A percentile compares a stretch with the other conserved stretches of the same genome.
Conservation (phyloP, 139 green algal species). For the Chlamydomonas sp. region DNA sequence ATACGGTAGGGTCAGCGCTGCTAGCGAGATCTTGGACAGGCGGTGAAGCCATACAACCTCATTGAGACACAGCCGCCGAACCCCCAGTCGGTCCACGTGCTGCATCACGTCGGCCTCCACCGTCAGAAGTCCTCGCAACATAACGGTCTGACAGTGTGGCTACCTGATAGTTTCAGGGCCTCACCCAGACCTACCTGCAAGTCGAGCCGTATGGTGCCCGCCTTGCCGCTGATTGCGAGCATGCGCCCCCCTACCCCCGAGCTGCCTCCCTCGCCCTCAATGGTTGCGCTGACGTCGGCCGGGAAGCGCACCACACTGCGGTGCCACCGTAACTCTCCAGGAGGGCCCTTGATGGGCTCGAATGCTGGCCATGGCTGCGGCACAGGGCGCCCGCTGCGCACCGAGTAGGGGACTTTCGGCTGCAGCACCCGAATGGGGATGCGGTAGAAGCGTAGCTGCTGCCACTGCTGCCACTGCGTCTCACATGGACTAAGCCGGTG, state of each 20-base stretch:
- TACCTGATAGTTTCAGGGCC: too few species aligned
- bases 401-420: slow-evolving; percentile 37
- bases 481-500: too few species aligned
- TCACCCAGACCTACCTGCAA: not conserved
- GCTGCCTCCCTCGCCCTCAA: slow-evolving; percentile 1
- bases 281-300: not conserved
- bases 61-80: too few species aligned
- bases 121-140: not conserved
- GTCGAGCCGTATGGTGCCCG: slow-evolving; percentile 42
- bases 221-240: slow-evolving; percentile 46
- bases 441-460: slow-evolving; percentile 17
- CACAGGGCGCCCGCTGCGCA: slow-evolving; percentile 13
- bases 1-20: not conserved
- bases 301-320: slow-evolving; percentile 48
- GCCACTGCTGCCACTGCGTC: not conserved
- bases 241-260: not conserved
- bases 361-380: slow-evolving; percentile 46
- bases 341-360: slow-evolving; percentile 24
- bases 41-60: too few species aligned
- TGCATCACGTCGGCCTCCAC: too few species aligned
- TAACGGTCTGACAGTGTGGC: not conserved
- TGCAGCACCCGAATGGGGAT: slow-evolving; percentile 16
- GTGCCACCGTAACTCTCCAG: slow-evolving; percentile 33
- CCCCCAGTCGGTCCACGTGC: too few species aligned
- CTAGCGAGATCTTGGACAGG: too few species aligned